These are phyloP conservation scores for Cryptosporidium bovis DNA, from an alignment of 169 alveolate genomes.

Conservation along the genomic window DNA sequence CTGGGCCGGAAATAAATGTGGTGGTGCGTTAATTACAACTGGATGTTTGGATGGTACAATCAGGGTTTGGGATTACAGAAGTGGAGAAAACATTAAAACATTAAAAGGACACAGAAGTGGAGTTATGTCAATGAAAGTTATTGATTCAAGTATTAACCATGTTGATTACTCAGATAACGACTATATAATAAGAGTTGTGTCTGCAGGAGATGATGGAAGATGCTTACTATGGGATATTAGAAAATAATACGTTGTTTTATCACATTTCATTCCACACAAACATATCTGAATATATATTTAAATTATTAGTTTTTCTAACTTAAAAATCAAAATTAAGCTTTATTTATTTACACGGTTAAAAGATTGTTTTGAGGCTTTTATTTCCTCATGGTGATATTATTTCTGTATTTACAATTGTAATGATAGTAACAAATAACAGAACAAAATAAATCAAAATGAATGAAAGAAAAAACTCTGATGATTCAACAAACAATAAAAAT, in stretches of 20 bases:
- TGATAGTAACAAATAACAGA: no score
- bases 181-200: slow-evolving; percentile 33
- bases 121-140: slow-evolving; percentile 33
- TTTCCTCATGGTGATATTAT: no score
- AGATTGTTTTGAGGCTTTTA: no score
- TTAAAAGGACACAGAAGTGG: slow-evolving; percentile 68
- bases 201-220: slow-evolving; percentile 73
- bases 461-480: no score
- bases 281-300: no score
- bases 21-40: slow-evolving; percentile 28
- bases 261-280: neutral
- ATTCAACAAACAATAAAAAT: neutral
- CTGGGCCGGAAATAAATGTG: slow-evolving; percentile 25
- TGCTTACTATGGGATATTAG: slow-evolving; percentile 64
- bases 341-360: no score
- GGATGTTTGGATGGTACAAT: slow-evolving; percentile 74
- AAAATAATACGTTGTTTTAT: neutral
- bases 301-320: no score
- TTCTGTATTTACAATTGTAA: no score
- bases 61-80: slow-evolving; percentile 60
- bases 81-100: slow-evolving; percentile 42
- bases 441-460: neutral
- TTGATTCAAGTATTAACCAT: slow-evolving; percentile 6
- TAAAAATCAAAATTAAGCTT: no score
- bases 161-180: neutral